Base-by-base conservation (phyloP, 2,329 filamentous ascomycete genomes). In the Xylariales sp. region DNA sequence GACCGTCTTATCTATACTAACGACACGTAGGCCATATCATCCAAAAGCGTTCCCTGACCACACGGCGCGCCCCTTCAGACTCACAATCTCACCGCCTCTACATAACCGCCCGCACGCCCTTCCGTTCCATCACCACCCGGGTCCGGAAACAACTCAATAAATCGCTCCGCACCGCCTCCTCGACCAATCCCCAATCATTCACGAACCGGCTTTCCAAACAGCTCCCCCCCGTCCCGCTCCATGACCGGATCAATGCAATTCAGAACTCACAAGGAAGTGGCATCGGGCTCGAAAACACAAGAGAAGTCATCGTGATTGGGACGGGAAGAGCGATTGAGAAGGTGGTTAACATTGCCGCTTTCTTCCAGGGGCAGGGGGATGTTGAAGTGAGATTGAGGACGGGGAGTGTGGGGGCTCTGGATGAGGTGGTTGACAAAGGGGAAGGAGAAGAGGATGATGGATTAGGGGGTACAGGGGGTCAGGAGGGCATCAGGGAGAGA, bases 321-420 rank as follows among this genome's bases (percentile, higher is more conserved):
- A 82, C 81, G 0, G 84, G 84, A 1, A 74, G 73, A 49, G 84
- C 84, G 6, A 80, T 88, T 21, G 68, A 74, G 46, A 80, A 79
- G 60, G 76, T 76, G 1, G 59, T 86, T 44, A 68, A 74, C 19
- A 59, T 88, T 5, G 84, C 78, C 0, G 60, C 75, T 24, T 84
- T 77, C 69, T 87, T 88, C 49, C 73, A 78, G 59, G 69, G 76
- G 40, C 73, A 82, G 59, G 66, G 60, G 10, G 78, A 79, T 46
- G 82, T 77, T 48, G 55, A 61, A 4, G 79, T 88, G 2, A 64
- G 68, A 51, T 54, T 87, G 38, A 67, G 71, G 56, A 87, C 83
- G 33, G 73, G 76, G 43, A 85, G 74, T 38, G 68, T 84, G 12
- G 70, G 69, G n/a, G 76, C 80, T 3, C 70, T 88, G 32, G 84